Evolutionary conservation across 2,329 filamentous ascomycete species (phyloP), one percentile per base, ranked within the genome.

Genomic region (Penicillium rolfsii): DNA sequence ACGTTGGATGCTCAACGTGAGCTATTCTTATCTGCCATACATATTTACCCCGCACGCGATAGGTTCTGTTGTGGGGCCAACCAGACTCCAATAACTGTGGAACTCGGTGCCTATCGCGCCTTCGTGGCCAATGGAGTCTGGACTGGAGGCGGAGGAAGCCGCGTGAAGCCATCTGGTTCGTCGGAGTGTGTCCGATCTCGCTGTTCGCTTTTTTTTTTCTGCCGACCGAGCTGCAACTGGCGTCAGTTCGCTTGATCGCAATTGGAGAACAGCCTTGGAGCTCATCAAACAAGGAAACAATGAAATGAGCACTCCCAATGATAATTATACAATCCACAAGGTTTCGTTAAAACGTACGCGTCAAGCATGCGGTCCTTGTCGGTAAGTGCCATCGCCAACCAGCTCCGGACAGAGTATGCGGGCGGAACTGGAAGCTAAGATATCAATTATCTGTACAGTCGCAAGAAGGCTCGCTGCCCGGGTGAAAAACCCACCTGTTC

Each of bases 401-500:
- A 22, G 19, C 19, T 22, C 19, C 19, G 19, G 19, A 22, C 19
- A 22, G n/a, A n/a, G 9, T 11, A 28, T 5, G 48, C 22, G 9
- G 26, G 30, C 26, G 19, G 35, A 22, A 9, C 30, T 35, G 1
- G 30, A 54, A 35, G 56, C 54, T 55, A 33, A 59, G 11, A 16
- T 30, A 7, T 9, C 8, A 7, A 19, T 30, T 2, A 35, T 11
- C 19, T 12, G 7, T 16, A 24, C 26, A 70, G 69, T 48, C 69
- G 68, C 46, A 71, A 71, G 38, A 71, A 71, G 48, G 69, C 69
- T 5, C 69, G 69, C 11, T 71, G 69, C 16, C 69, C 69, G 4
- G 69, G 69, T n/a, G 69, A 71, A 30, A 70, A 70, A n/a, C 69
- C 69, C 2, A 46, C 48, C 43, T 71, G 69, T 38, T 70, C 69